Conservation (phyloP, 257 asterid species). For the Nicotiana tabacum region DNA sequence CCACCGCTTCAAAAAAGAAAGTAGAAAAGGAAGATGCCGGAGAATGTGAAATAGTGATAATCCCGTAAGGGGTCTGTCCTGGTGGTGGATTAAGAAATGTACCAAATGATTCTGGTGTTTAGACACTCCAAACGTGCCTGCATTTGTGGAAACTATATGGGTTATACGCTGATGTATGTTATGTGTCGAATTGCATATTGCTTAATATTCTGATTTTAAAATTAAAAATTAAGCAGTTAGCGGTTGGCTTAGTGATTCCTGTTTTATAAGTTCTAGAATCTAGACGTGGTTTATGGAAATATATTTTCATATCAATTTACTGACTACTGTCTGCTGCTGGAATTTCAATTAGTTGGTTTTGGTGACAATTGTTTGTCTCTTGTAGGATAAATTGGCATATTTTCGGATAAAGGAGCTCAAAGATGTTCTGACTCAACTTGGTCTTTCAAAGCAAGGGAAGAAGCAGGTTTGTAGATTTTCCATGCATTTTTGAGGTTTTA, state of each 20-base stretch:
- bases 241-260: not conserved
- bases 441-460: constrained; percentile 95
- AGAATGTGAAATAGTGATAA: not conserved
- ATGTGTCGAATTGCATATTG: not conserved
- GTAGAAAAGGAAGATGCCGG: not conserved
- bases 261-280: not conserved
- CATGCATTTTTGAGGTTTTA: not conserved
- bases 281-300: not conserved
- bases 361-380: constrained; percentile 6
- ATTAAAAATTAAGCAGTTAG: not conserved
- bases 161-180: not conserved
- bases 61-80: not conserved
- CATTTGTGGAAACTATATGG: not conserved
- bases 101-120: not conserved
- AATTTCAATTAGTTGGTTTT: not conserved
- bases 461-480: constrained; percentile 64
- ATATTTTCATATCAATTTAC: not conserved
- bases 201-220: not conserved
- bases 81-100: not conserved
- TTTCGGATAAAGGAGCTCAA: constrained; percentile 97
- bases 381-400: constrained; percentile 83
- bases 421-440: constrained; percentile 85
- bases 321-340: not conserved
- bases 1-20: no score
- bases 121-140: not conserved